phyloP scores from a whole-genome alignment of 768 basidiomycete species.

The Phlebiopsis gigantea region DNA sequence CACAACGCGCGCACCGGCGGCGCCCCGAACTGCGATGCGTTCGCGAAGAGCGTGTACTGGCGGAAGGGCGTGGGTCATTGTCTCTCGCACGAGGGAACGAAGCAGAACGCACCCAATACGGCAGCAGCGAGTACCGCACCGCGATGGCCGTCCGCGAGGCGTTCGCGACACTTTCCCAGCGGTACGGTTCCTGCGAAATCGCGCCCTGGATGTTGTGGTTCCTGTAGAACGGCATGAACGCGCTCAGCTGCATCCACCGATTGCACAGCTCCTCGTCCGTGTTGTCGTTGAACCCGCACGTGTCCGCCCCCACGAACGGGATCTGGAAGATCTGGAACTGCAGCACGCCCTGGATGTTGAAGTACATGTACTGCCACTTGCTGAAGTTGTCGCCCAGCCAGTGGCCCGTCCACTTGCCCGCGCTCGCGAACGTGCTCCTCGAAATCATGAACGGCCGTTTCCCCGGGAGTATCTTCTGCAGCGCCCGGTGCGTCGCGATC shows the following conservation, averaged over 20 bases:
- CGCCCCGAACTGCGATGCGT: slow-evolving; percentile 56
- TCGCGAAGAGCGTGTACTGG: slow-evolving; percentile 71
- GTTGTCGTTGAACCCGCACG: slow-evolving; percentile 65
- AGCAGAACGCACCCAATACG: slow-evolving; percentile 61
- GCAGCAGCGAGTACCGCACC: slow-evolving; percentile 66
- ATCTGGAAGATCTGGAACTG: slow-evolving; percentile 84
- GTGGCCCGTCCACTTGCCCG: slow-evolving; percentile 69
- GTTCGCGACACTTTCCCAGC: slow-evolving; percentile 76
- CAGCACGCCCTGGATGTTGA: slow-evolving; percentile 68
- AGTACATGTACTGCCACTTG: slow-evolving; percentile 67
- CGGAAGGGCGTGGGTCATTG: slow-evolving; percentile 11
- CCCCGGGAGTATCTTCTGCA: slow-evolving; percentile 47
- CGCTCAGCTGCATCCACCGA: slow-evolving; percentile 84
- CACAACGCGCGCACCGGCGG: slow-evolving; percentile 73
- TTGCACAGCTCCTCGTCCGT: slow-evolving; percentile 78
- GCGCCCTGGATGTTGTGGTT: slow-evolving; percentile 70
- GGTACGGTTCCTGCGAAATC: slow-evolving; percentile 73
- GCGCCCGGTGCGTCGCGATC: slow-evolving; percentile 54
- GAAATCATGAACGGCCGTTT: slow-evolving; percentile 68
- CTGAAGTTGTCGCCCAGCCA: slow-evolving; percentile 81
- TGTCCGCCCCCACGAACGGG: slow-evolving; percentile 80
- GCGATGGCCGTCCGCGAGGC: slow-evolving; percentile 67
- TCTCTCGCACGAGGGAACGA: too few species aligned
- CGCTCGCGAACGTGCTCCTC: slow-evolving; percentile 63
- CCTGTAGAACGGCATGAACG: slow-evolving; percentile 77